Evolutionary conservation across 441 rosid genomes (phyloP).

Genomic region (Sinapis alba): DNA sequence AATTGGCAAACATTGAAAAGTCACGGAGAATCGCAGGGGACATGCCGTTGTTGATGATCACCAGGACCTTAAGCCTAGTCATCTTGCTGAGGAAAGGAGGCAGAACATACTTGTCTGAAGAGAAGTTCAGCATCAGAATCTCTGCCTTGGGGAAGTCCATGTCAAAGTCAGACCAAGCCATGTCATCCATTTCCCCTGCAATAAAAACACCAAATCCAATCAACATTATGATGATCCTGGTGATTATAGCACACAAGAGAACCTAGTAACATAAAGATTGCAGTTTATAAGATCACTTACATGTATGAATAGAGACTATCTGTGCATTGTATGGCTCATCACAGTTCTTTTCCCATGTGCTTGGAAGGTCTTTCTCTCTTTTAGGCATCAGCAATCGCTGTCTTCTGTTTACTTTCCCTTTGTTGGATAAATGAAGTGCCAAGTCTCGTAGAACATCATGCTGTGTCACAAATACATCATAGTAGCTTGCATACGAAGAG

Average conservation of each 20-base stretch:
- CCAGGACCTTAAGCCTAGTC: slow-evolving; percentile 72
- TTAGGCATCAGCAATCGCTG: neutral
- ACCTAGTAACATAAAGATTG: neutral
- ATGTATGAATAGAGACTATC: neutral
- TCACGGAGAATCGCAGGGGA: slow-evolving; percentile 56
- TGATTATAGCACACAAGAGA: neutral
- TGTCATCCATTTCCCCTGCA: slow-evolving; percentile 49
- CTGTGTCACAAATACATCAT: neutral
- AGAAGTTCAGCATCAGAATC: slow-evolving; percentile 72
- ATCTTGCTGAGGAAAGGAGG: slow-evolving; percentile 77
- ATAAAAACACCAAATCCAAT: neutral
- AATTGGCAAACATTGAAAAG: slow-evolving; percentile 54
- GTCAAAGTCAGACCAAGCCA: slow-evolving; percentile 63
- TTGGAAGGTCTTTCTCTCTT: neutral
- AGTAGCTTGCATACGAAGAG: neutral
- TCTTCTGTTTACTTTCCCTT: neutral
- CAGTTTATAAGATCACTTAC: neutral
- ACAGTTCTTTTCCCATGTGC: neutral
- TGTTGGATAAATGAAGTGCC: neutral
- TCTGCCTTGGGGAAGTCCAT: slow-evolving; percentile 85
- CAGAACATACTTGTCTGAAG: slow-evolving; percentile 58
- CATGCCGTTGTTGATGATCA: slow-evolving; percentile 65
- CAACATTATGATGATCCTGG: neutral
- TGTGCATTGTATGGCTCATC: neutral
- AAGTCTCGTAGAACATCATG: neutral